Conservation (phyloP, 139 green algal species). For the Chlamydomonas applanata region DNA sequence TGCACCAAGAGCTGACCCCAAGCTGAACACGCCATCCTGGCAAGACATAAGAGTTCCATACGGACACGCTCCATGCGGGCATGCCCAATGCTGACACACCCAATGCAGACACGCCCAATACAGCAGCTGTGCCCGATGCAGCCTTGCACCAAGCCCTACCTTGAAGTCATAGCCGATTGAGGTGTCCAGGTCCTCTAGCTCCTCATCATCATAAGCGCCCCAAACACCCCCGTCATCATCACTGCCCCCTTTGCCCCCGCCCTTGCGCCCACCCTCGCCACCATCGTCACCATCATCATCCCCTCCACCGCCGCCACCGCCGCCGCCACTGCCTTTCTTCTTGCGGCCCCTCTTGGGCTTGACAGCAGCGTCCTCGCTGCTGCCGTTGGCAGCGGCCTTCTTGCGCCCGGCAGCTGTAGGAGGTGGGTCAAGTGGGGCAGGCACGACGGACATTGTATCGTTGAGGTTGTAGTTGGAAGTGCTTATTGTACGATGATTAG, state of each 20-base stretch:
- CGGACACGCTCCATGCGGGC: too few relatives aligned
- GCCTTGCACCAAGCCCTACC: neutral
- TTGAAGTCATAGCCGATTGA: neutral
- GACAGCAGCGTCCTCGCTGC: neutral
- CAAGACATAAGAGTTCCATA: too few relatives aligned
- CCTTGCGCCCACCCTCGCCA: neutral
- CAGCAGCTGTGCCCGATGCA: neutral
- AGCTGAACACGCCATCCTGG: too few relatives aligned
- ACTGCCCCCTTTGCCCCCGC: neutral
- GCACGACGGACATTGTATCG: neutral
- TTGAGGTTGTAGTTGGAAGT: neutral
- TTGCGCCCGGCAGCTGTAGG: neutral
- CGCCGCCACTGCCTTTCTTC: neutral
- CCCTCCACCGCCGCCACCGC: neutral
- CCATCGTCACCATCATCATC: neutral
- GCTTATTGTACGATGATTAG: too few relatives aligned
- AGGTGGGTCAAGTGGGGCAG: neutral
- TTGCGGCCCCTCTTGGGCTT: neutral
- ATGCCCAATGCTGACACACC: too few relatives aligned
- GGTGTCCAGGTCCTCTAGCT: slow-evolving; percentile 20
- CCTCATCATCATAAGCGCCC: slow-evolving; percentile 28
- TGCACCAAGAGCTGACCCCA: too few relatives aligned
- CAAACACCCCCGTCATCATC: slow-evolving; percentile 19
- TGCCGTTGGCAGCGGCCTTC: neutral
- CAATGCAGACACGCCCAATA: neutral